Conservation (phyloP, 192 early-diverging fungal genomes). For the Martensiomyces pterosporus region DNA sequence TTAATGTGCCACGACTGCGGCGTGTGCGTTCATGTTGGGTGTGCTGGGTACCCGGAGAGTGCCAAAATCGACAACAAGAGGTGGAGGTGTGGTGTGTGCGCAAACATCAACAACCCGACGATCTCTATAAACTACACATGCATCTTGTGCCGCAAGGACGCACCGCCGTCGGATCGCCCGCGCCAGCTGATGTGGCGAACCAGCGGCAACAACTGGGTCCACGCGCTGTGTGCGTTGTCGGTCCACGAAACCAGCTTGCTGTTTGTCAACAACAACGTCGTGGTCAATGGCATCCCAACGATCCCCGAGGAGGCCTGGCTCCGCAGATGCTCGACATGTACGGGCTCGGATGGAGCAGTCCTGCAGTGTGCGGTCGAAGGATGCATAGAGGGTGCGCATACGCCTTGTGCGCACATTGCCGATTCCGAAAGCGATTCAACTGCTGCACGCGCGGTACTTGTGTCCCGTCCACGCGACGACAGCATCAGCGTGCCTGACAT, state of each 20-base stretch:
- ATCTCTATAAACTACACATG: slow-evolving; percentile 63
- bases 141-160: slow-evolving; percentile 54
- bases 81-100: slow-evolving; percentile 61
- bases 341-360: slow-evolving; percentile 15
- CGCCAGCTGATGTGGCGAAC: slow-evolving; percentile 60
- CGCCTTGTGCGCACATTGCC: slow-evolving; percentile 12
- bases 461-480: background rate
- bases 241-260: slow-evolving; percentile 52
- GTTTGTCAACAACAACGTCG: slow-evolving; percentile 25
- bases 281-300: slow-evolving; percentile 18
- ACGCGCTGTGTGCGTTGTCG: slow-evolving; percentile 63
- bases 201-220: slow-evolving; percentile 73
- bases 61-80: slow-evolving; percentile 22
- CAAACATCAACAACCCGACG: slow-evolving; percentile 56
- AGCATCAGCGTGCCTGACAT: background rate
- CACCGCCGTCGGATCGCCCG: slow-evolving; percentile 5
- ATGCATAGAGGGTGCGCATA: slow-evolving; percentile 28
- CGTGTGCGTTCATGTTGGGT: slow-evolving; percentile 40
- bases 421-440: background rate
- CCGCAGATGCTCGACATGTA: slow-evolving; percentile 27
- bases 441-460: slow-evolving; percentile 1
- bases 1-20: slow-evolving; percentile 46
- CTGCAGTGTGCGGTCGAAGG: slow-evolving; percentile 6
- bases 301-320: slow-evolving; percentile 30
- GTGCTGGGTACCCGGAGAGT: slow-evolving; percentile 34